A percentile compares a stretch with the other conserved stretches of the same genome.
Conservation (phyloP, 768 basidiomycete species). For the Tylopilus felleus region DNA sequence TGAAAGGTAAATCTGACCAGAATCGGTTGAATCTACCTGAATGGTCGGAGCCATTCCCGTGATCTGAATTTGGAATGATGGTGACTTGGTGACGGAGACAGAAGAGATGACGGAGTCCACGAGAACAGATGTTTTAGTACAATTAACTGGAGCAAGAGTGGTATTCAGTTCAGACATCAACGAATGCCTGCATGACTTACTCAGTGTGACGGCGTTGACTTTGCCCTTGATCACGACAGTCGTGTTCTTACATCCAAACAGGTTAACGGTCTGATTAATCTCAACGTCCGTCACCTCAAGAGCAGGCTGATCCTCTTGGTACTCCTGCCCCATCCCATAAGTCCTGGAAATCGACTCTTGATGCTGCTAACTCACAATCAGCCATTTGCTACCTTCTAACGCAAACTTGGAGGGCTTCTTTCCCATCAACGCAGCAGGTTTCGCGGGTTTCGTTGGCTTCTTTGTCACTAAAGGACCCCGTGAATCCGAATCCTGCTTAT, state of each 20-base stretch:
- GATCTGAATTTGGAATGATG: conserved; percentile 91
- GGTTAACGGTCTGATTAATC: conserved; percentile 79
- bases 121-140: conserved; percentile 81
- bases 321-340: conserved; percentile 57
- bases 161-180: conserved; percentile 1
- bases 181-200: conserved; percentile 38
- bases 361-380: conserved; percentile 56
- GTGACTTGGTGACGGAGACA: conserved; percentile 84
- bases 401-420: conserved; percentile 92
- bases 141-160: conserved; percentile 59
- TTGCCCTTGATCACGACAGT: conserved; percentile 88
- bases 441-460: conserved; percentile 77
- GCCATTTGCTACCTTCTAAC: conserved; percentile 92
- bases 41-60: conserved; percentile 88
- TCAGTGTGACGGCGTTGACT: conserved; percentile 87
- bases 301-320: conserved; percentile 76
- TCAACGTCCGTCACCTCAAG: conserved; percentile 75
- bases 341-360: neutral
- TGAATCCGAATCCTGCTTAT: neutral
- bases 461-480: conserved; percentile 36
- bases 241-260: conserved; percentile 87
- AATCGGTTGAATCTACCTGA: conserved; percentile 92
- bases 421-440: conserved; percentile 76
- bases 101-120: conserved; percentile 93
- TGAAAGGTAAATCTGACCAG: conserved; percentile 91